phyloP scores from a whole-genome alignment of 768 basidiomycete genomes.

The Piloderma croceum region DNA sequence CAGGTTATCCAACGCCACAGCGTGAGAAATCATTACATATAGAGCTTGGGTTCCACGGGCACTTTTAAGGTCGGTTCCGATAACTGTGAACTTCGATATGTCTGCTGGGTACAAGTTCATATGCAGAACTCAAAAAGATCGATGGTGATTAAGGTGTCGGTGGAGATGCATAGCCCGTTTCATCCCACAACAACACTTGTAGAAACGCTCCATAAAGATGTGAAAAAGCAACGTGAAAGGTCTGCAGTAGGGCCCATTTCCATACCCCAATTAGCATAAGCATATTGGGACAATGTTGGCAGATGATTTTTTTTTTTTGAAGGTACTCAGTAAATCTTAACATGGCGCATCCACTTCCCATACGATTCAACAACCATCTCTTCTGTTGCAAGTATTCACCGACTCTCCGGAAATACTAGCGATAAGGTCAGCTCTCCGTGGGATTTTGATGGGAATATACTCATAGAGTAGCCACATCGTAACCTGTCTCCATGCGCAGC shows the following conservation, averaged over 20 bases:
- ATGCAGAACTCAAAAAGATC: conserved; percentile 39
- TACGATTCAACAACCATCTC: conserved; percentile 13
- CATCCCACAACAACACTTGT: conserved; percentile 43
- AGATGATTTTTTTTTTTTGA: conserved; percentile 37
- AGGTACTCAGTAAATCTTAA: conserved; percentile 35
- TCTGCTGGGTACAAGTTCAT: conserved; percentile 35
- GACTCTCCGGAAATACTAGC: conserved; percentile 28
- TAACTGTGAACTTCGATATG: conserved; percentile 13
- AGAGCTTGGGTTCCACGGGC: no score
- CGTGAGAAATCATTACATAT: no score
- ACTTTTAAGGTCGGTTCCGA: no score
- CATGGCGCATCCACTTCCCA: conserved; percentile 43
- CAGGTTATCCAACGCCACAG: no score
- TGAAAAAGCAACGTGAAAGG: conserved; percentile 38
- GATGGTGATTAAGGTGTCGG: conserved; percentile 25
- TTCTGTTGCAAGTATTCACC: conserved; percentile 5
- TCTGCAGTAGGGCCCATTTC: conserved; percentile 37
- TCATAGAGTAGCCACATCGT: conserved; percentile 40
- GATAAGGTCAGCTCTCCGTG: conserved; percentile 34
- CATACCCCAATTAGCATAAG: conserved; percentile 44
- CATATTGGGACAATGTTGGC: conserved; percentile 41
- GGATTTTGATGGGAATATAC: conserved; percentile 42
- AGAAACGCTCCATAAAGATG: conserved; percentile 36
- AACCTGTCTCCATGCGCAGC: conserved; percentile 40
- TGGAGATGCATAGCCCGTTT: conserved; percentile 11